Percentiles rank a stretch among this genome's conserved stretches.
Evolutionary conservation across 768 basidiomycete species (phyloP).

Genomic region (Tricholoma sp.): DNA sequence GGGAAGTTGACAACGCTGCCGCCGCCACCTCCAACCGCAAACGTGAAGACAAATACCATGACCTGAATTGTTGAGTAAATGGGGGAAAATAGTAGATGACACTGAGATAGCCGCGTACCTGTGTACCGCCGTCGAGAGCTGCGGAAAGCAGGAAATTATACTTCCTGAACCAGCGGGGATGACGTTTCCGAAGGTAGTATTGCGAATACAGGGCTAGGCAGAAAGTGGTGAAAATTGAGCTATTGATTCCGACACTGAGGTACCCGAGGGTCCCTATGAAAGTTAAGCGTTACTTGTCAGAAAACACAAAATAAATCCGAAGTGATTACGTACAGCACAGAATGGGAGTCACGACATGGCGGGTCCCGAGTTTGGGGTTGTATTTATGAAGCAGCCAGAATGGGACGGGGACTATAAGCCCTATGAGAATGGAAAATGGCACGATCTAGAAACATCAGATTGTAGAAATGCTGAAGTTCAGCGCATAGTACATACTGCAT

Average conservation of each 20-base stretch:
- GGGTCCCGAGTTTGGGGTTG: constrained; percentile 42
- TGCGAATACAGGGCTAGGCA: constrained; percentile 41
- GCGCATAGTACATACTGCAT: constrained; percentile 30
- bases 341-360: constrained; percentile 47
- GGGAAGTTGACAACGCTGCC: constrained; percentile 18
- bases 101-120: background rate
- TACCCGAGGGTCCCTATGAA: constrained; percentile 36
- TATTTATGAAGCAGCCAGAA: constrained; percentile 47
- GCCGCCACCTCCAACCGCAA: constrained; percentile 24
- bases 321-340: constrained; percentile 28
- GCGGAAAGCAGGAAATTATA: constrained; percentile 49
- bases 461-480: constrained; percentile 6
- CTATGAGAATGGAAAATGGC: constrained; percentile 43
- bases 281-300: background rate
- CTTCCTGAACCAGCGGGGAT: constrained; percentile 42
- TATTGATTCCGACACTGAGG: constrained; percentile 55
- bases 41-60: constrained; percentile 28
- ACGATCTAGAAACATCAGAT: constrained; percentile 28
- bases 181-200: constrained; percentile 38
- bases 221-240: constrained; percentile 44
- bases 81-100: background rate
- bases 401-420: constrained; percentile 48
- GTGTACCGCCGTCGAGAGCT: constrained; percentile 45
- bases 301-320: background rate
- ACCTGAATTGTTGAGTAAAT: constrained; percentile 18